Evolutionary conservation across 2,329 filamentous ascomycete genomes (phyloP), one percentile per base, ranked within the genome.

Genomic region (Akanthomyces dipterigenus): DNA sequence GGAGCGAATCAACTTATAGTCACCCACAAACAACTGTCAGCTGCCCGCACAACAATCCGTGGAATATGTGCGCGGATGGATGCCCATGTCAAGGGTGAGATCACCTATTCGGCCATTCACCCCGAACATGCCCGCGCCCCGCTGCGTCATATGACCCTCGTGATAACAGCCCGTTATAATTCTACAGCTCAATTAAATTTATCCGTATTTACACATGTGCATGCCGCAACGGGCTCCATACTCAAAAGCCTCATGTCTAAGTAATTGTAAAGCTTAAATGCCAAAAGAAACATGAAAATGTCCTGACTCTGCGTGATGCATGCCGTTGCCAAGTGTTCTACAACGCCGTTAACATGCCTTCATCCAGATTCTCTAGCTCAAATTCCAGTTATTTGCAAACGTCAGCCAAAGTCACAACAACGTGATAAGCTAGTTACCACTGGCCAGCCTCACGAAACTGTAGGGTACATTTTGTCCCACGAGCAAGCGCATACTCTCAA

Each of bases 381-480:
- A 4, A 22, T n/a, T 22, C 31, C 24, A 12, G 34, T 34, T 34
- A 20, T 18, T 34, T 5, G 14, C 20, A n/a, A 31, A 28, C 18
- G 40, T 40, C 5, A 3, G 31, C 20, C 12, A 24, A 26, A 12
- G 18, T n/a, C 22, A 49, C 38, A 51, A 16, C 16, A 14, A 40
- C 68, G 71, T 83, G 65, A 78, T 82, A 63, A 81, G 72, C 31
- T 75, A 76, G 24, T 79, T 73, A 2, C 82, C 82, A 54, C 80
- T 80, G 2, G 90, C 89, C 70, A 95, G 78, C 54, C 90, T 81
- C 46, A 95, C 91, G 77, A 96, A 96, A 74, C 90, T 92, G 74
- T 91, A 93, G 6, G 89, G 89, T 61, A 95, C 90, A 71, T 95
- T 95, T 76, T 95, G 90, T 11, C 91, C 91, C 12, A 93, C 89